A percentile compares a stretch with the other conserved stretches of the same genome.
Conservation (phyloP, 176 grass and related monocot genomes). For the Saccharum spontaneum region DNA sequence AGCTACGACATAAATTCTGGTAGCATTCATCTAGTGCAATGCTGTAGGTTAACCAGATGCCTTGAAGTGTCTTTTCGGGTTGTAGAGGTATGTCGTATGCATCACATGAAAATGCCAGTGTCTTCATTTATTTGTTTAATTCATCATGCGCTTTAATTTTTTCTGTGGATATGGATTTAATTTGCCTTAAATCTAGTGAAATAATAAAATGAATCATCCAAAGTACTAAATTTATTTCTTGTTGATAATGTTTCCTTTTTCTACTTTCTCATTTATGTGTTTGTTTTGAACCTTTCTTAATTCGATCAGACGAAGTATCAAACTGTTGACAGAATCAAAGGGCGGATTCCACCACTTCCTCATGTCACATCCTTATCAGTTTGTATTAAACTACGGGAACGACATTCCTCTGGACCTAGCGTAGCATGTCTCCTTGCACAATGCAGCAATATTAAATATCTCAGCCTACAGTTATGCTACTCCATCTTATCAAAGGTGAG, state of each 20-base stretch:
- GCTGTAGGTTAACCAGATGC: not conserved
- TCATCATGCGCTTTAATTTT: too few relatives aligned
- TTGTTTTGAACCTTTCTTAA: not conserved
- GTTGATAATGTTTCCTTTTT: not conserved
- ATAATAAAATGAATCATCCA: not conserved
- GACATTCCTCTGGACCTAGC: not conserved
- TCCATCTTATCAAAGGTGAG: not conserved
- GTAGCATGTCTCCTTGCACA: not conserved
- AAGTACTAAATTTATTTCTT: not conserved
- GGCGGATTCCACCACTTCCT: not conserved
- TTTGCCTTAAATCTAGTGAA: not conserved
- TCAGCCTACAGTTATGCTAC: not conserved
- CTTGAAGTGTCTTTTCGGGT: not conserved
- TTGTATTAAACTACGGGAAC: not conserved
- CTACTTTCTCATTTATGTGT: not conserved
- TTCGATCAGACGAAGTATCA: not conserved
- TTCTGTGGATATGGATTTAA: too few relatives aligned
- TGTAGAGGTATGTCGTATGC: not conserved
- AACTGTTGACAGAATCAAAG: not conserved
- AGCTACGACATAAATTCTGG: not conserved
- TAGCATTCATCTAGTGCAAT: not conserved
- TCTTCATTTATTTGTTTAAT: not conserved
- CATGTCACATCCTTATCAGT: not conserved
- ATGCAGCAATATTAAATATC: not conserved
- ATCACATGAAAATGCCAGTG: too few relatives aligned